phyloP scores from a whole-genome alignment of 169 alveolate genomes.

The Cardiosporidium cionae region DNA sequence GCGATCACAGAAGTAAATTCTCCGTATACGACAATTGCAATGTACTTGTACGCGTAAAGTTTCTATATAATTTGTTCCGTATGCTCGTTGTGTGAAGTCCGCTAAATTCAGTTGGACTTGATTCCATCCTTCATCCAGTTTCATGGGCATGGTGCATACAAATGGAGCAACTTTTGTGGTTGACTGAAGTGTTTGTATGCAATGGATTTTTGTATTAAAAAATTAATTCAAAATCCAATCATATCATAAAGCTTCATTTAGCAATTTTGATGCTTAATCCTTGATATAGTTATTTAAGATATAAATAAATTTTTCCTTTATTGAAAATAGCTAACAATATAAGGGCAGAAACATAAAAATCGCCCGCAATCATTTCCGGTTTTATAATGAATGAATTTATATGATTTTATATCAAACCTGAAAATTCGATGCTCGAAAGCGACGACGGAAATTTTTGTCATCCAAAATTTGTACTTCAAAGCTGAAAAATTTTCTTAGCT shows the following conservation, averaged over 20 bases:
- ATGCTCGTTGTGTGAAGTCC: constrained; percentile 93
- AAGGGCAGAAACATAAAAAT: too few relatives aligned
- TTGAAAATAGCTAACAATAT: background rate
- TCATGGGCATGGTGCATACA: constrained; percentile 95
- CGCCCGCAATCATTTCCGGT: too few relatives aligned
- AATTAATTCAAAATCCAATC: constrained; percentile 73
- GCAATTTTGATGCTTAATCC: background rate
- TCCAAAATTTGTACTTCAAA: constrained; percentile 92
- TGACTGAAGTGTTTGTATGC: constrained; percentile 22
- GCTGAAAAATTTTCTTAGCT: constrained; percentile 87
- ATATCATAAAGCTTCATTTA: constrained; percentile 66
- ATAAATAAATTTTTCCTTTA: too few relatives aligned
- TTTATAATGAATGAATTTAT: too few relatives aligned
- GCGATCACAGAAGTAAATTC: constrained; percentile 90
- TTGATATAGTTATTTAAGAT: background rate
- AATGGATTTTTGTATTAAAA: constrained; percentile 54
- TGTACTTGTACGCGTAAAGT: constrained; percentile 88
- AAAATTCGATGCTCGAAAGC: constrained; percentile 92
- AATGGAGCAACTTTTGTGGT: constrained; percentile 91
- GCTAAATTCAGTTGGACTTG: constrained; percentile 89
- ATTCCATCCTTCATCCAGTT: constrained; percentile 95
- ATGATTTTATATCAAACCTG: too few relatives aligned
- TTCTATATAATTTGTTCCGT: constrained; percentile 92
- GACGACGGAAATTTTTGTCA: constrained; percentile 88
- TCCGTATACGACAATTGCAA: constrained; percentile 90